A percentile compares a stretch with the other conserved stretches of the same genome.
Conservation (phyloP, 331 rosid species). For the Saraca asoca region DNA sequence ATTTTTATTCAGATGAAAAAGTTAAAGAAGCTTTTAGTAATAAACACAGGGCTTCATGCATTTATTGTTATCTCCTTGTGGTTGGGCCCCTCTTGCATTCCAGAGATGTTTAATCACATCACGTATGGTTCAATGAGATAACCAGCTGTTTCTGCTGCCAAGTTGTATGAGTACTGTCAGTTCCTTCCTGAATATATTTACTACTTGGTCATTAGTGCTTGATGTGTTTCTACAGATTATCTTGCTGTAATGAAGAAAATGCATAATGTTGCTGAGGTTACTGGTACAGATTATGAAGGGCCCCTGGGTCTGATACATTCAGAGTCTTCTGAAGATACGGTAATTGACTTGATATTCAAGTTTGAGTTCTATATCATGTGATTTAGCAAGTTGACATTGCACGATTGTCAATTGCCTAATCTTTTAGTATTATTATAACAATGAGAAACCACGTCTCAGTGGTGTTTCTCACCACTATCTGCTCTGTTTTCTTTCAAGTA, state of each 20-base stretch:
- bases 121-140: slow-evolving; percentile 25
- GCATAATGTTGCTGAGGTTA: slow-evolving; percentile 51
- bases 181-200: slow-evolving; percentile 16
- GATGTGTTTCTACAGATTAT: slow-evolving; percentile 45
- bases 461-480: no score
- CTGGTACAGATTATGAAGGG: slow-evolving; percentile 34
- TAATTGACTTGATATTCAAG: slow-evolving; percentile 38
- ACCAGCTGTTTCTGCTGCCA: slow-evolving; percentile 37
- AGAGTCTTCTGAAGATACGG: slow-evolving; percentile 51
- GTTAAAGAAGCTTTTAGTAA: slow-evolving; percentile 29
- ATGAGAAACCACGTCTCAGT: no score
- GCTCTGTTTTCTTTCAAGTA: no score
- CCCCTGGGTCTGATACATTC: slow-evolving; percentile 39
- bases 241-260: slow-evolving; percentile 40
- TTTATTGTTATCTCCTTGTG: slow-evolving; percentile 37
- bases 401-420: no score
- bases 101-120: slow-evolving; percentile 39
- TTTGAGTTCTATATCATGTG: background rate
- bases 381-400: no score
- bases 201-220: slow-evolving; percentile 29
- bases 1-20: slow-evolving; percentile 33
- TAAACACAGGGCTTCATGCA: slow-evolving; percentile 38
- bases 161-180: slow-evolving; percentile 34
- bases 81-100: slow-evolving; percentile 37
- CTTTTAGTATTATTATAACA: no score